A percentile compares a stretch with the other conserved stretches of the same genome.
Conservation (phyloP, 106 monocot species). For the Dactylorhiza incarnata region DNA sequence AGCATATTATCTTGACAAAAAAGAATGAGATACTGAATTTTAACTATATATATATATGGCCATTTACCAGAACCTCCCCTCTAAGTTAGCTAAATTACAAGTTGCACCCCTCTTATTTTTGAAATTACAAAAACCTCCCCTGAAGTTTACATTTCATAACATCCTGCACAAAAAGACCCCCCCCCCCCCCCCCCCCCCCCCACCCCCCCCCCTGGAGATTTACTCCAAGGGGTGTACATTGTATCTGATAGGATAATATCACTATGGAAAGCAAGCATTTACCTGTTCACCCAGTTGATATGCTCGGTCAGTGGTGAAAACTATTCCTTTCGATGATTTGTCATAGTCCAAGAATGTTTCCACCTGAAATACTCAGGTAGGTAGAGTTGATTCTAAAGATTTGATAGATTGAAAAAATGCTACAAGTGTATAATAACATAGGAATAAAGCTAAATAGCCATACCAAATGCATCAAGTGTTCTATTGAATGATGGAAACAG, state of each 20-base stretch:
- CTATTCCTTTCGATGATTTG: constrained; percentile 70
- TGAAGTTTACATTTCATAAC: too few relatives aligned
- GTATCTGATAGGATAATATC: neutral
- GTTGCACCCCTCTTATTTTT: too few relatives aligned
- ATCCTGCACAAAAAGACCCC: too few relatives aligned
- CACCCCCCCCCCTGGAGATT: too few relatives aligned
- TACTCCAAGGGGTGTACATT: neutral
- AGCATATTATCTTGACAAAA: neutral
- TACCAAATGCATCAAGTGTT: neutral
- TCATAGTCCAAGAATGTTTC: constrained; percentile 95
- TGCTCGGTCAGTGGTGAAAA: constrained; percentile 72
- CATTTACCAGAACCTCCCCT: too few relatives aligned
- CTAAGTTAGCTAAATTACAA: too few relatives aligned
- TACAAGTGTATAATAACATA: neutral
- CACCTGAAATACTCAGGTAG: constrained; percentile 39
- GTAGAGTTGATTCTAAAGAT: neutral
- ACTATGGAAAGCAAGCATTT: constrained; percentile 16
- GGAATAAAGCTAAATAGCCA: neutral
- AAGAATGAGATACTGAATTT: neutral
- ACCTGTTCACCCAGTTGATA: constrained; percentile 99
- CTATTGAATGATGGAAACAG: neutral
- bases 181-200: too few relatives aligned
- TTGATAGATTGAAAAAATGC: neutral
- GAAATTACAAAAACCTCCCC: too few relatives aligned
- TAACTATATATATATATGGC: too few relatives aligned